Evolutionary conservation across 345 rosid genomes (phyloP), one percentile per base, ranked within the genome.

Genomic region (Gossypium bickii): DNA sequence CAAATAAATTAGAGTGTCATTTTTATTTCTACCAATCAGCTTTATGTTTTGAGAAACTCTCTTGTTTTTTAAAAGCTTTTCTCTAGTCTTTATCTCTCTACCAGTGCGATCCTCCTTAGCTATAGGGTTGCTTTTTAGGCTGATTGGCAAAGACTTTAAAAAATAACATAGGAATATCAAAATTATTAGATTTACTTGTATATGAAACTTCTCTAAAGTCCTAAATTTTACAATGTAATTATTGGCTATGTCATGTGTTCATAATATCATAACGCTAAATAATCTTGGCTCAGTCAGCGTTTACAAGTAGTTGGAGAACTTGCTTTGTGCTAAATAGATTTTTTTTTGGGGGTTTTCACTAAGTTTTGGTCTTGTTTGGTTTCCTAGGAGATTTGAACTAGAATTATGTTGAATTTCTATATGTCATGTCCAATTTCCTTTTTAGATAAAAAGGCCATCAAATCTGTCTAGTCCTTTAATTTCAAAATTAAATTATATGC

Each of bases 351-450:
- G 57, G 20, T 15, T 47, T 24, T 9, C 34, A 12, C 51, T 12
- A 67, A 12, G 29, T 15, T 48, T 49, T 68, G 57, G 43, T 68
- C 72, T 24, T 25, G 58, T 49, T 68, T 68, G 9, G 41, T 68
- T 68, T 68, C 22, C 57, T 67, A 47, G 57, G 71, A 13, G 71
- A 47, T 47, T 48, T 68, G 72, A 48, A 68, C 13, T 68, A 25
- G 29, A 68, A 49, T 22, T 67, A 44, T 13, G 2, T 66, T 24
- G 52, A 66, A 44, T 18, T 66, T 44, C 3, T 17, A 44, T 20
- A 45, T 52, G 11, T 43, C 29, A 43, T 20, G 17, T 64, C 51
- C 27, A 64, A 41, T 63, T 9, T 0, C 22, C 7, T 11, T 24
- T 59, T 24, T 12, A 25, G 41, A 13, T 22, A 4, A 18, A 64